These are phyloP conservation scores for Quercus robur DNA, from an alignment of 306 rosid genomes.

Conservation along the genomic window DNA sequence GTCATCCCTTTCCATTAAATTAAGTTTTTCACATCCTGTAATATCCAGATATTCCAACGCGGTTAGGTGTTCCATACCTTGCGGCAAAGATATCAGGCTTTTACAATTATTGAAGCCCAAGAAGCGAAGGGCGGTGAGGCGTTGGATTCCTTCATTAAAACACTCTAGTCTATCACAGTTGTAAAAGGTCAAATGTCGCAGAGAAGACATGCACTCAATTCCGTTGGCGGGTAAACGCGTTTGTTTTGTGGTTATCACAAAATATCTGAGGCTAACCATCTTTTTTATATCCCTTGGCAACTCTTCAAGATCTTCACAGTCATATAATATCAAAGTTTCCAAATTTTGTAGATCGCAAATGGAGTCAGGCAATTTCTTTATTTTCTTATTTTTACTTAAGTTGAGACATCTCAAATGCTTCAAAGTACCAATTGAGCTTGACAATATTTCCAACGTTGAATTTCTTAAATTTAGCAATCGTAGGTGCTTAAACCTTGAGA, in stretches of 20 bases:
- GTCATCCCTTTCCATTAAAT: too few species aligned
- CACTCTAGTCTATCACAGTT: fast-evolving
- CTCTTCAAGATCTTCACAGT: neutral
- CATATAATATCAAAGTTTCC: neutral
- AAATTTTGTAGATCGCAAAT: slow-evolving; percentile 25
- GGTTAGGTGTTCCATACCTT: too few species aligned
- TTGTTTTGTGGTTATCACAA: slow-evolving; percentile 25
- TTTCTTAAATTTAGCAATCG: slow-evolving; percentile 6
- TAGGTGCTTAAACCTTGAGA: neutral
- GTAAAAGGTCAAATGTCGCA: fast-evolving
- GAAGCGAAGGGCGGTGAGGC: too few species aligned
- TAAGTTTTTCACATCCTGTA: fast-evolving
- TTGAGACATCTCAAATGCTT: slow-evolving; percentile 19
- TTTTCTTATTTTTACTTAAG: neutral
- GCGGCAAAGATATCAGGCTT: too few species aligned
- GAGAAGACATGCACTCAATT: too few species aligned
- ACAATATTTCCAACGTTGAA: slow-evolving; percentile 13
- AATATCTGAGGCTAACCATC: slow-evolving; percentile 14
- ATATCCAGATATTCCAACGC: too few species aligned
- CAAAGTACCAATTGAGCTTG: slow-evolving; percentile 1
- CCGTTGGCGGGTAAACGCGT: too few species aligned
- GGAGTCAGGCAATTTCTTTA: slow-evolving; percentile 23
- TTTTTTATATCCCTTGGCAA: slow-evolving; percentile 23
- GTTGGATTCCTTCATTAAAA: too few species aligned
- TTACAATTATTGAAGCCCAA: fast-evolving